Base-by-base conservation (phyloP, 2,329 filamentous ascomycete genomes). In the Diaporthe sp. region DNA sequence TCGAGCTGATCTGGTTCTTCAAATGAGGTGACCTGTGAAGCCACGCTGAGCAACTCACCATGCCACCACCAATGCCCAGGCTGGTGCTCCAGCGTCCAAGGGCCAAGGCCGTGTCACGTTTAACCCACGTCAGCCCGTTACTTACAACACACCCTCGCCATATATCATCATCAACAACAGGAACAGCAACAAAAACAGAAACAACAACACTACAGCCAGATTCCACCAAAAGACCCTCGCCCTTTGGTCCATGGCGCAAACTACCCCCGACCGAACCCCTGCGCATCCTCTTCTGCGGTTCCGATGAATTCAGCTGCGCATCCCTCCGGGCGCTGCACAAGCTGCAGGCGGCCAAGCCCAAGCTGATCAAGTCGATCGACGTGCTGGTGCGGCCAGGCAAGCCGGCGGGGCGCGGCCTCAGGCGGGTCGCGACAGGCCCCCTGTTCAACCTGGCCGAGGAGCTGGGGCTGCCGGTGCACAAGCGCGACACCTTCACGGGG, bases 231-330 rank as follows among this genome's bases (percentile, higher is more conserved):
- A 51, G 57, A 49, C 19, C 15, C 15, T 19, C 49, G 10, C 46
- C 72, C 25, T 42, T 31, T 37, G 44, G 49, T 4, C 39, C 44
- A 34, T 31, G 71, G 31, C 71, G 71, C 58, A 70, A 70, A 22
- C 67, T 62, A 13, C 53, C 31, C 22, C 28, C 42, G 4, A 86
- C 88, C 0, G 88, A 91, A 6, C 94, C 95, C 4, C 87, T 99
- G 44, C 90, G 92, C 46, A 95, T 99, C 72, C 89, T 99, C 5
- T 99, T 98, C 85, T 98, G 96, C 85, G 97, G 97, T 77, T 97
- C 96, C 4, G 97, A 99, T 83, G 89, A 92, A 3, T 98, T 98
- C 84, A 98, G 96, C 86, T 93, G 93, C 80, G 90, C 90, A 71
- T 95, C 95, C 1, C 87, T 99, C 68, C 86, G 86, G 75, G 94